Base-by-base conservation (phyloP, 1,284 basidiomycete genomes). In the Boletus hoseneyae region DNA sequence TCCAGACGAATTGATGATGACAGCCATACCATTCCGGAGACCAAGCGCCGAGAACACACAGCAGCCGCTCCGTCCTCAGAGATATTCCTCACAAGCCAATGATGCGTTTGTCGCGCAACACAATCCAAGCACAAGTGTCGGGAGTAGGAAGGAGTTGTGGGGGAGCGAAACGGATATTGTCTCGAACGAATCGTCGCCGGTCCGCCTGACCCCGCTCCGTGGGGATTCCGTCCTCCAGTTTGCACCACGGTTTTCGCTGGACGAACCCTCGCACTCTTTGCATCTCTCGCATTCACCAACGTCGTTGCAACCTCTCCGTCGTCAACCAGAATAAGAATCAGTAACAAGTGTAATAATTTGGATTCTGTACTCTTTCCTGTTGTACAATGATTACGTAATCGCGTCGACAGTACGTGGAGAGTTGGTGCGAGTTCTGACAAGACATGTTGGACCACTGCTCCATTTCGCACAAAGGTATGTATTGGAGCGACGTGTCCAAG, bases 381-480 rank as follows among this genome's bases (percentile, higher is more conserved):
- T n/a, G n/a, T n/a, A 13, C 34, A 57, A 54, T 10, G 45, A 48
- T 65, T 63, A 64, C 37, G 11, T 63, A 56, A 65, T 42, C 13
- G 5, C 23, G 12, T 13, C 6, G 29, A 3, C 29, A 13, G 27
- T 29, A n/a, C n/a, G n/a, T n/a, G n/a, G n/a, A n/a, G n/a, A 8
- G 10, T 29, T 5, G 2, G 3, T 29, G 10, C 27, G 27, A 29
- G 27, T 29, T 11, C 10, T 11, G 27, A 18, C 18, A 5, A 10
- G 18, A 35, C 23, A 93, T 93, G 90, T 79, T 93, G 47, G 90
- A 93, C 68, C 87, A 90, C 68, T 88, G 90, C 65, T 93, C 90
- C 42, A 93, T 93, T 64, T 91, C 88, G 11, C 90, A 93, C 69
- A 90, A 90, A 77, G 90, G 90, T 87, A 55, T 42, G 55, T 48